Base-by-base conservation (phyloP, 108 stramenopile species). In the Fragilaria radians region DNA sequence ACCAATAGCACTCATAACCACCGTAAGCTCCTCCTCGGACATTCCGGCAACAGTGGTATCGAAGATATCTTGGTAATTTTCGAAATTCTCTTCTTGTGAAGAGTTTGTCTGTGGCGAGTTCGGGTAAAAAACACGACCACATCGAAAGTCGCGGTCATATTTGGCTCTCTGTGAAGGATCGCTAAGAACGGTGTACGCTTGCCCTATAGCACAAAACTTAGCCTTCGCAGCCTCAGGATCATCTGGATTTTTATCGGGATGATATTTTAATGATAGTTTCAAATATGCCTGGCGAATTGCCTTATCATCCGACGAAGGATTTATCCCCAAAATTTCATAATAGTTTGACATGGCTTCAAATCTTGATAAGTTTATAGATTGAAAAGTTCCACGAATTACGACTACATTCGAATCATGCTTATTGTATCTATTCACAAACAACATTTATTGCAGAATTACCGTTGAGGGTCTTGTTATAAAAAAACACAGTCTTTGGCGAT, bases 171-270 rank as follows among this genome's bases (percentile, higher is more conserved):
- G 62, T 1, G 57, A 28, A 23, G 67, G 71, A 67, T 96, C 89
- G 25, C 72, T 72, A 4, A 96, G 60, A 7, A 79, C 68, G 57
- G 84, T 73, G 51, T 93, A 89, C 5, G 95, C 95, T 63, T 78
- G 59, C 17, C 88, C 86, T 30, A 93, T 74, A 42, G 80, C 59
- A 50, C 87, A 59, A 62, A 96, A 96, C 57, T 86, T 76, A 3
- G 76, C 70, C 34, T 80, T 81, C 22, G 88, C 77, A 32, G 62
- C 70, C 42, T 73, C 72, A 48, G 70, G 59, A 46, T 83, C 66
- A 45, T 72, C 65, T 2, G 80, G 81, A 68, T 93, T 93, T 52
- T 86, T 86, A 61, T 93, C 92, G 18, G 92, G 92, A 34, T 83
- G 82, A 51, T 36, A 72, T 5, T 74, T 54, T 42, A 89, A 65